phyloP scores from a whole-genome alignment of 441 rosid genomes.

The Flueggea neowawraea region DNA sequence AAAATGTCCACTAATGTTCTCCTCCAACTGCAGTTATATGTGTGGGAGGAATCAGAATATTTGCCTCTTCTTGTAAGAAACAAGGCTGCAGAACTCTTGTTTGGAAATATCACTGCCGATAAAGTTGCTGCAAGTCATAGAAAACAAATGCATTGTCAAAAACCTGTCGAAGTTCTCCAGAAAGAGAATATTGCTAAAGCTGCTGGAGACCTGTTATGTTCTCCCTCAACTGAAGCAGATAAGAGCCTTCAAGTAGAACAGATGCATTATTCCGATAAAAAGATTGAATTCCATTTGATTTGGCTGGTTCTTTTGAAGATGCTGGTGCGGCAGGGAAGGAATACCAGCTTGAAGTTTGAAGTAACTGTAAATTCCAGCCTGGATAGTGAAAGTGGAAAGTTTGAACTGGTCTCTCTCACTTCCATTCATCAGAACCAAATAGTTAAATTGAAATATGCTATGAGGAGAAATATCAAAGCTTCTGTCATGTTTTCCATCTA shows the following conservation, averaged over 20 bases:
- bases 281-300: conserved; percentile 27
- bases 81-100: conserved; percentile 56
- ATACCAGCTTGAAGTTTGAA: conserved; percentile 42
- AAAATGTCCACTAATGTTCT: background rate
- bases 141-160: conserved; percentile 6
- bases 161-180: conserved; percentile 1
- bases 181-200: conserved; percentile 3
- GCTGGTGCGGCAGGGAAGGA: conserved; percentile 35
- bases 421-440: conserved; percentile 24
- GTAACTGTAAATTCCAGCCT: conserved; percentile 29
- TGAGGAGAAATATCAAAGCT: too few species aligned
- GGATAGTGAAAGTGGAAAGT: conserved; percentile 38
- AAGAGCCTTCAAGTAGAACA: conserved; percentile 10
- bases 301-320: conserved; percentile 38
- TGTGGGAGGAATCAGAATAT: conserved; percentile 54
- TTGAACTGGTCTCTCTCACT: conserved; percentile 40
- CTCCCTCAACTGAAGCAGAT: conserved; percentile 13
- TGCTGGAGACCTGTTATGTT: background rate
- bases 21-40: conserved; percentile 39
- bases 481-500: too few species aligned
- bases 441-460: background rate
- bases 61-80: conserved; percentile 47
- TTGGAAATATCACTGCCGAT: conserved; percentile 53
- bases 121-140: conserved; percentile 25
- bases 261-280: conserved; percentile 8